A percentile compares a stretch with the other conserved stretches of the same genome.
phyloP scores from a whole-genome alignment of 192 early-diverging fungal genomes.

The Rhizophagus clarus region DNA sequence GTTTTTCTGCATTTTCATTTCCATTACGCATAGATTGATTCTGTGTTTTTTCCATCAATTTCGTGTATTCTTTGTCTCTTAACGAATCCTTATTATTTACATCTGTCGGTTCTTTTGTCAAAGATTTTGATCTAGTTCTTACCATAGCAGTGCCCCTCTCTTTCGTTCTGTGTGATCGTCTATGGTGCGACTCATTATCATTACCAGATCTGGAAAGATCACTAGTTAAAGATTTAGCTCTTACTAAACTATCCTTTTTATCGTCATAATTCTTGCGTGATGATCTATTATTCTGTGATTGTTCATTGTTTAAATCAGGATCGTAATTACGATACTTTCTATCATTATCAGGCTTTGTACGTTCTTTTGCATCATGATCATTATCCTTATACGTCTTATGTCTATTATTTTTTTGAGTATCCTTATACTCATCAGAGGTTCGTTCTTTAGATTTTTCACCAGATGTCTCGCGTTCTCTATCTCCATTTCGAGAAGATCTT shows the following conservation, averaged over 20 bases:
- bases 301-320: not conserved
- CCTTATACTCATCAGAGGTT: not conserved
- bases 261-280: not conserved
- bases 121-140: not conserved
- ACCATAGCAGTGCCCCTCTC: not conserved
- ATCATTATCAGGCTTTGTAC: not conserved
- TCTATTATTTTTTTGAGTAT: too few relatives aligned
- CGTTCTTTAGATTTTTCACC: not conserved
- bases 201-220: not conserved
- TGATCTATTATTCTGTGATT: not conserved
- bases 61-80: not conserved
- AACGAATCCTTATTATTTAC: not conserved
- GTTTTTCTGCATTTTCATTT: not conserved
- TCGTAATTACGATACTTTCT: not conserved
- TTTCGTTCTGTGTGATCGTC: not conserved
- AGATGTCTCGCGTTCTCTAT: not conserved
- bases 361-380: conserved; percentile 37
- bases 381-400: not conserved
- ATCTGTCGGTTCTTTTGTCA: not conserved
- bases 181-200: not conserved
- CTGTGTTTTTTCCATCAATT: not conserved
- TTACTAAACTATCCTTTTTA: not conserved
- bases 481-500: not conserved
- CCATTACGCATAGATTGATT: not conserved
- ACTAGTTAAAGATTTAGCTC: not conserved